Evolutionary conservation across 148 eudicot genomes (phyloP).

Genomic region (Agrostemma githago): DNA sequence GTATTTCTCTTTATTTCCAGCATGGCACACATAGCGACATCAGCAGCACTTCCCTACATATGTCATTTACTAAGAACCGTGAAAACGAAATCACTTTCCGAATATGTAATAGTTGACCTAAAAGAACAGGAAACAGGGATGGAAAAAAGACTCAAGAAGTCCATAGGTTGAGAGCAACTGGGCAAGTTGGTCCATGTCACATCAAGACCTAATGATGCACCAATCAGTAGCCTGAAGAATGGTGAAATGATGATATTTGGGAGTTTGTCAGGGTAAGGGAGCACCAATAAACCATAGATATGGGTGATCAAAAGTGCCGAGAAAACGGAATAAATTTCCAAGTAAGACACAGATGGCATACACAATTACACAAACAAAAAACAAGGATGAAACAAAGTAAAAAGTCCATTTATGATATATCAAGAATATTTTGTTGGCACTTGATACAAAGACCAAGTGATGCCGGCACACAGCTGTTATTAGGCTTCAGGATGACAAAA

Average conservation of each 20-base stretch:
- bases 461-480: background rate
- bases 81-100: background rate
- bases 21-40: slow-evolving; percentile 99
- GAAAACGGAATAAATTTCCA: too few relatives aligned
- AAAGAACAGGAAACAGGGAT: background rate
- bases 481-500: background rate
- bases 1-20: slow-evolving; percentile 63
- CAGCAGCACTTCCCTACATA: slow-evolving; percentile 94
- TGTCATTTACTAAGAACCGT: slow-evolving; percentile 6
- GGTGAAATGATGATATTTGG: background rate
- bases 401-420: too few relatives aligned
- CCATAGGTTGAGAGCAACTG: background rate
- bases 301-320: background rate
- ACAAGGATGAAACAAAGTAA: too few relatives aligned
- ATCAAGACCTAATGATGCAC: background rate
- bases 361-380: too few relatives aligned
- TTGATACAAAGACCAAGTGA: background rate
- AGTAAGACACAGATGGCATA: too few relatives aligned
- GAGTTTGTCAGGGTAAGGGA: background rate
- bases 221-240: background rate
- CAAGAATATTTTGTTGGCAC: background rate
- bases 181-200: background rate
- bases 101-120: background rate
- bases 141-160: background rate
- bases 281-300: background rate